Percentiles rank a stretch among this genome's conserved stretches.
Conservation (phyloP, 1,139 yeast genomes). For the Scheffersomyces insectosa region DNA sequence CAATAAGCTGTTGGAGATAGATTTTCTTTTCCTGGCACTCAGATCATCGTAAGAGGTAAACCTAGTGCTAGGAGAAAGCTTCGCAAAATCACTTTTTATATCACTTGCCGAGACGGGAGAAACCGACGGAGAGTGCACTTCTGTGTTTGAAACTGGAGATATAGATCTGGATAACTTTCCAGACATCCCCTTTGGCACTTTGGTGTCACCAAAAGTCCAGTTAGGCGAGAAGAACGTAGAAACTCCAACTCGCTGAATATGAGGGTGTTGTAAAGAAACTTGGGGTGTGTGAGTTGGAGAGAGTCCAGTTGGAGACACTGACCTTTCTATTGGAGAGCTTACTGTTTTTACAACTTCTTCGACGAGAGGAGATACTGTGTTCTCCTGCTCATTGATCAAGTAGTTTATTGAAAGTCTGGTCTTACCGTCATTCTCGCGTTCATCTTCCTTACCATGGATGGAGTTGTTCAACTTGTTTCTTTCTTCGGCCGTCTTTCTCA, state of each 20-base stretch:
- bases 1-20: conserved; percentile 6
- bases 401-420: conserved; percentile 19
- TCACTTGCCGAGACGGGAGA: conserved; percentile 8
- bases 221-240: conserved; percentile 11
- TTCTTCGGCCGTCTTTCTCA: conserved; percentile 59
- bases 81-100: conserved; percentile 5
- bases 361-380: no score
- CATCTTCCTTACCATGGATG: conserved; percentile 9
- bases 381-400: conserved; percentile 16
- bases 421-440: conserved; percentile 5
- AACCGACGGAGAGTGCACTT: conserved; percentile 3
- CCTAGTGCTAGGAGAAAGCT: conserved; percentile 1
- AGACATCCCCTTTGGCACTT: conserved; percentile 4
- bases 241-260: neutral
- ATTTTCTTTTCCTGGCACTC: conserved; percentile 8
- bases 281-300: neutral
- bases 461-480: conserved; percentile 30
- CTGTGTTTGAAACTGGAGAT: conserved; percentile 21
- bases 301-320: no score
- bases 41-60: conserved; percentile 6
- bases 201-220: conserved; percentile 14
- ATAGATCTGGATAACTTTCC: conserved; percentile 21
- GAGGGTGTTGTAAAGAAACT: neutral
- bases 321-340: no score
- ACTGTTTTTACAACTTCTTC: no score